Evolutionary conservation across 2,329 filamentous ascomycete genomes (phyloP), one percentile per base, ranked within the genome.

Genomic region (Penicillium sp.): DNA sequence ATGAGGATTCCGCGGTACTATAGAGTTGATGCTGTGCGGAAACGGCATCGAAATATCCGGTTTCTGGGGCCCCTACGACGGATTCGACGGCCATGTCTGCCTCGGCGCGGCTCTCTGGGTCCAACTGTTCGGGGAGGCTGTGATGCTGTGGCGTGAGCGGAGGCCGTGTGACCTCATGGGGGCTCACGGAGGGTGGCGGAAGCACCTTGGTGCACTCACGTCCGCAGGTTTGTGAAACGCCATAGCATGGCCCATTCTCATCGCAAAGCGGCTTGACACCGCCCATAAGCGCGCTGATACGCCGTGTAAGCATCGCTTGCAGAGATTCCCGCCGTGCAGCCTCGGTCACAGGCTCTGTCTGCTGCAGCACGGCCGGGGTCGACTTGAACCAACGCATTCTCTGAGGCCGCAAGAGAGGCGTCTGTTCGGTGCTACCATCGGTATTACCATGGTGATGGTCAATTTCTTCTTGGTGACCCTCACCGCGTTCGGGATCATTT

Each of bases 161-260:
- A 4, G 52, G 43, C 17, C 36, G 53, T 6, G 39, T 30, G 19
- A 41, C 39, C 9, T 57, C 54, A 35, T 52, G 43, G 13, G 39
- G n/a, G 25, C 30, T 40, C 17, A 33, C 13, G 6, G 16, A 33
- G 4, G 45, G 33, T 28, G 47, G 43, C 13, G 39, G 36, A 21
- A 64, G 54, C 3, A 65, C 58, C 57, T 77, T 79, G 51, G 78
- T 77, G 58, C 80, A 83, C 44, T 82, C 78, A 16, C 70, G 68
- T 1, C 79, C 79, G 53, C 80, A 83, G 1, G 77, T 73, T 49
- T 82, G 77, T 3, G 77, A 79, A 49, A 77, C 77, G 0, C 80
- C 80, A 50, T 77, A 78, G 48, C 80, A 84, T 13, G 78, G 76
- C 0, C 78, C 79, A 36, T 74, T 65, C 38, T 77, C 72, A 45